These are phyloP conservation scores for Bremia lactucae DNA, from an alignment of 352 stramenopile species.

Conservation along the genomic window DNA sequence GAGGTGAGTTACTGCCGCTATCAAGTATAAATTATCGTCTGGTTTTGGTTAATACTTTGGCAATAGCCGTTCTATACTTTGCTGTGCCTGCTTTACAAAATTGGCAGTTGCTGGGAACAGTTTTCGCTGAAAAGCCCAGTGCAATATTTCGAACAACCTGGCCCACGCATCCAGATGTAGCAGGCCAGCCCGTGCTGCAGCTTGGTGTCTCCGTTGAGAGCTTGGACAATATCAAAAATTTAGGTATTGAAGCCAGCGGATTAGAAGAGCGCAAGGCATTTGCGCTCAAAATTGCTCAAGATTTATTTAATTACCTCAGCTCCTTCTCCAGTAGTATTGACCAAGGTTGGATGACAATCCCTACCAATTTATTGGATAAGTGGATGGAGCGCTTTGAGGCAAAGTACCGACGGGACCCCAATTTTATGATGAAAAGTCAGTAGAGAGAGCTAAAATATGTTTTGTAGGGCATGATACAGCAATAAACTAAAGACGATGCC, in stretches of 20 bases:
- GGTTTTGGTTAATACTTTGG: neutral
- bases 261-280: slow-evolving; percentile 66
- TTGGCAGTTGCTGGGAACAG: slow-evolving; percentile 59
- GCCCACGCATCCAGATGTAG: slow-evolving; percentile 52
- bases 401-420: slow-evolving; percentile 82
- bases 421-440: slow-evolving; percentile 86
- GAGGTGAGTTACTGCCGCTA: slow-evolving; percentile 17
- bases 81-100: slow-evolving; percentile 52
- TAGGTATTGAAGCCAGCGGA: slow-evolving; percentile 57
- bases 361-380: slow-evolving; percentile 85
- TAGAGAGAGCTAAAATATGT: no score
- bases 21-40: neutral
- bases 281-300: slow-evolving; percentile 86
- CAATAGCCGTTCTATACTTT: slow-evolving; percentile 58
- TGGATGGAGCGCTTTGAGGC: slow-evolving; percentile 88
- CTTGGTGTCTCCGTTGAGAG: slow-evolving; percentile 62
- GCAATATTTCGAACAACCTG: slow-evolving; percentile 58
- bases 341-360: slow-evolving; percentile 80
- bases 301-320: slow-evolving; percentile 89
- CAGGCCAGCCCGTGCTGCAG: slow-evolving; percentile 45
- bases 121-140: slow-evolving; percentile 62
- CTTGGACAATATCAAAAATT: slow-evolving; percentile 63
- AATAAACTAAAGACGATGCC: no score
- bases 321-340: slow-evolving; percentile 74
- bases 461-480: no score